phyloP scores from a whole-genome alignment of 2,329 filamentous ascomycete genomes.

The Talaromyces sp. region DNA sequence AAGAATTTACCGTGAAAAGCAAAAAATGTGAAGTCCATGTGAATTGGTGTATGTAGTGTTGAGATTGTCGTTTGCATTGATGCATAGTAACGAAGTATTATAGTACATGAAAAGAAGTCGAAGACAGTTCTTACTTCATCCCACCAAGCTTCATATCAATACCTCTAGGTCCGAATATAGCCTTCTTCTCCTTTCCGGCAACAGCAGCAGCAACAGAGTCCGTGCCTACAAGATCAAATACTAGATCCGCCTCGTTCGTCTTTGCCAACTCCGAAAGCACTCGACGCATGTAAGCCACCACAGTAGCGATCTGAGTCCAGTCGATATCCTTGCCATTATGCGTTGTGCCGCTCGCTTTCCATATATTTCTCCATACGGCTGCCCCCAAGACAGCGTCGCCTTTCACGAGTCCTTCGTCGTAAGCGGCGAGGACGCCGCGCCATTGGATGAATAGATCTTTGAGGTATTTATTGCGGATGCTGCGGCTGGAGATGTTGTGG shows the following conservation, averaged over 20 bases:
- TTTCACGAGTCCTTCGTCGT: constrained; percentile 46
- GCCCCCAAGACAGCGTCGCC: constrained; percentile 50
- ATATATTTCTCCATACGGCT: constrained; percentile 91
- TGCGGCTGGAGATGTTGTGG: constrained; percentile 49
- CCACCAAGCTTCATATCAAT: constrained; percentile 31
- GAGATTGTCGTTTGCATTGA: constrained; percentile 2
- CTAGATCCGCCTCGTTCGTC: constrained; percentile 52
- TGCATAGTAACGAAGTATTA: background rate
- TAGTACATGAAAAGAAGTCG: background rate
- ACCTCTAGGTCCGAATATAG: constrained; percentile 34
- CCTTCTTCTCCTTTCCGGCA: constrained; percentile 23
- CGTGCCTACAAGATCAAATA: constrained; percentile 47
- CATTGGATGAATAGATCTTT: constrained; percentile 94
- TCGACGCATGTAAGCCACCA: constrained; percentile 62
- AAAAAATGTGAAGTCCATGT: background rate
- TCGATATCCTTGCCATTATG: constrained; percentile 51
- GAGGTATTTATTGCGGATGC: constrained; percentile 58
- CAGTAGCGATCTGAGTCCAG: constrained; percentile 56
- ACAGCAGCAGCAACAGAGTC: constrained; percentile 23
- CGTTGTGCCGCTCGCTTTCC: constrained; percentile 62
- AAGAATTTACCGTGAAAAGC: background rate
- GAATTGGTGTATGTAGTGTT: background rate
- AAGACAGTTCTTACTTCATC: constrained; percentile 10
- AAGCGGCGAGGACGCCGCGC: constrained; percentile 75
- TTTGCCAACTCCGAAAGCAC: constrained; percentile 53